Conservation (phyloP, 1,139 yeast genomes). For the Citeromyces hawaiiensis region DNA sequence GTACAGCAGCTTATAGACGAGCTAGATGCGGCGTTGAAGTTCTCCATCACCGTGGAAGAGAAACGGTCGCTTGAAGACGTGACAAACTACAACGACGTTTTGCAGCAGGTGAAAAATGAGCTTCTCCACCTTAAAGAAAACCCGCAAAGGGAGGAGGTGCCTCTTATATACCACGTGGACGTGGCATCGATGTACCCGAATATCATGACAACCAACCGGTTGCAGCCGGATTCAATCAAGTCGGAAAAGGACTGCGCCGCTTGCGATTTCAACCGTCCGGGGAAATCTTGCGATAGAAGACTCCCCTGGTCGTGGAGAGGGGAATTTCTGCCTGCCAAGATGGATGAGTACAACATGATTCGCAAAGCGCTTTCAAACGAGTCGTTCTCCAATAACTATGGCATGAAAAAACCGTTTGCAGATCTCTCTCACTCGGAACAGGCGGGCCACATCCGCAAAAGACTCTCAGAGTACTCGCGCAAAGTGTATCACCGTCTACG, state of each 20-base stretch:
- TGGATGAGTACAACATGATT: constrained; percentile 85
- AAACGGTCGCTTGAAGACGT: constrained; percentile 62
- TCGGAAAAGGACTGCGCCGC: constrained; percentile 93
- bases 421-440: constrained; percentile 72
- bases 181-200: constrained; percentile 99
- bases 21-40: constrained; percentile 63
- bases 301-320: constrained; percentile 99
- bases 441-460: constrained; percentile 59
- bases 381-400: constrained; percentile 44
- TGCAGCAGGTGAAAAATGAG: constrained; percentile 37
- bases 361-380: constrained; percentile 76
- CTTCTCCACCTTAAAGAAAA: constrained; percentile 43
- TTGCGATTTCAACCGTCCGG: constrained; percentile 94
- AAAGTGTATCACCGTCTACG: constrained; percentile 77
- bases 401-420: constrained; percentile 48
- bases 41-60: constrained; percentile 79
- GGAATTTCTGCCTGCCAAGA: constrained; percentile 82
- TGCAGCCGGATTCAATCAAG: constrained; percentile 98
- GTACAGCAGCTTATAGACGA: constrained; percentile 69
- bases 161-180: constrained; percentile 92
- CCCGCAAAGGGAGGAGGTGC: constrained; percentile 62
- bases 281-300: constrained; percentile 82
- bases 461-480: constrained; percentile 75
- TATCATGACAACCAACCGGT: constrained; percentile 93
- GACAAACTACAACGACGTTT: constrained; percentile 65